Evolutionary conservation across 805 yeast species (phyloP).

Genomic region (Candida schatavii): DNA sequence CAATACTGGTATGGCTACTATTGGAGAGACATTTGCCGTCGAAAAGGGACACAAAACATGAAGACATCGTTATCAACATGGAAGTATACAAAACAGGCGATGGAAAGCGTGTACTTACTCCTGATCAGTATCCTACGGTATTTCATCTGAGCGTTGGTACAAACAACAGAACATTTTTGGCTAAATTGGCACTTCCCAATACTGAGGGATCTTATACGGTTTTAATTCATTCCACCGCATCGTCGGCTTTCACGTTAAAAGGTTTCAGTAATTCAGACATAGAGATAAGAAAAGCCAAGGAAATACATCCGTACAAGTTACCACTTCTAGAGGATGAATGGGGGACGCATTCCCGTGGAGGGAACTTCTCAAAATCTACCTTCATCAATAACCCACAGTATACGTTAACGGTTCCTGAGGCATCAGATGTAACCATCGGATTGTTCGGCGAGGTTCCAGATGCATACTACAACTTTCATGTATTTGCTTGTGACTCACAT

Average conservation of each 20-base stretch:
- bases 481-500: slow-evolving; percentile 37
- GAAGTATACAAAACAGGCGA: slow-evolving; percentile 21
- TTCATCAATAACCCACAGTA: slow-evolving; percentile 59
- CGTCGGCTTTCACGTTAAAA: slow-evolving; percentile 27
- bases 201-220: slow-evolving; percentile 15
- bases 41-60: neutral
- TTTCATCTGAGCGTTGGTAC: slow-evolving; percentile 23
- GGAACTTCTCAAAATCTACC: slow-evolving; percentile 47
- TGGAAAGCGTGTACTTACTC: slow-evolving; percentile 29
- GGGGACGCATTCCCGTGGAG: slow-evolving; percentile 48
- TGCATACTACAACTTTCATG: slow-evolving; percentile 38
- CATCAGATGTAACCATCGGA: slow-evolving; percentile 15
- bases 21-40: slow-evolving; percentile 46
- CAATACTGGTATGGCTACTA: slow-evolving; percentile 42
- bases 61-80: slow-evolving; percentile 10
- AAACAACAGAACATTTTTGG: slow-evolving; percentile 35
- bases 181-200: slow-evolving; percentile 32
- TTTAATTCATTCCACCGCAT: slow-evolving; percentile 16
- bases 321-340: slow-evolving; percentile 39
- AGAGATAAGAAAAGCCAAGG: slow-evolving; percentile 28
- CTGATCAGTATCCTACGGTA: slow-evolving; percentile 19
- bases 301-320: slow-evolving; percentile 15
- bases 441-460: slow-evolving; percentile 19
- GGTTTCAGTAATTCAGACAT: slow-evolving; percentile 24
- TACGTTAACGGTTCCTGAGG: slow-evolving; percentile 18